Evolutionary conservation across 1,139 yeast species (phyloP).

Genomic region (Taphrina communis): DNA sequence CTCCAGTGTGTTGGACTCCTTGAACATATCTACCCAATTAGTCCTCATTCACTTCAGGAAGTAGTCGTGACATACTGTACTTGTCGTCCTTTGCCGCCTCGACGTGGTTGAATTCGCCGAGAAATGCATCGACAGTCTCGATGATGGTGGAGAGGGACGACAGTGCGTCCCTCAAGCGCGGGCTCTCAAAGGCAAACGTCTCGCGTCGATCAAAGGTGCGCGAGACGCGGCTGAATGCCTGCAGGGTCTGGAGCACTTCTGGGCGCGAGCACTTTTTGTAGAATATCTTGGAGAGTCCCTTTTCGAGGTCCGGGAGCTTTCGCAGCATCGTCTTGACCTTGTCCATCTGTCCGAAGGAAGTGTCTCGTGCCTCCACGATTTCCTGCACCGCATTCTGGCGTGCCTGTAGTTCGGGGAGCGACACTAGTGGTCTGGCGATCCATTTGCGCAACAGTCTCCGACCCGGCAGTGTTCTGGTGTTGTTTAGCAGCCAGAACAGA

Average conservation of each 20-base stretch:
- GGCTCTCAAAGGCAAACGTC: conserved; percentile 49
- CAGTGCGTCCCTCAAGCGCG: conserved; percentile 47
- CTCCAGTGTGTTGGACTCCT: conserved; percentile 54
- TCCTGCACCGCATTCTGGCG: conserved; percentile 71
- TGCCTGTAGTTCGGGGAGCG: conserved; percentile 60
- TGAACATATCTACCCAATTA: conserved; percentile 39
- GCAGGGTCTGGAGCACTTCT: conserved; percentile 68
- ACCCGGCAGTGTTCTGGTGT: conserved; percentile 80
- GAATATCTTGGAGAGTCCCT: conserved; percentile 68
- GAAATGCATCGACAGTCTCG: conserved; percentile 51
- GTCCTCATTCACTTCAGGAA: conserved; percentile 26
- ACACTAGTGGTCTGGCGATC: conserved; percentile 73
- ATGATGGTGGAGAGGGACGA: conserved; percentile 46
- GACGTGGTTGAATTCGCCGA: conserved; percentile 62
- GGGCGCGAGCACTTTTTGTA: conserved; percentile 68
- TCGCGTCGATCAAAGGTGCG: conserved; percentile 45
- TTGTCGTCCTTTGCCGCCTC: conserved; percentile 63
- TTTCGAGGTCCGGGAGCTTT: conserved; percentile 68
- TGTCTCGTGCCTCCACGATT: conserved; percentile 52
- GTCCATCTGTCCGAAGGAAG: conserved; percentile 55
- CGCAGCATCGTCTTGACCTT: conserved; percentile 58
- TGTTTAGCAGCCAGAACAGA: conserved; percentile 76
- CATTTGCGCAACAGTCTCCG: conserved; percentile 68
- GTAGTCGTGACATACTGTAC: conserved; percentile 50
- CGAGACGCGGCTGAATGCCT: conserved; percentile 49